Evolutionary conservation across 2,329 filamentous ascomycete genomes (phyloP), one percentile per base, ranked within the genome.

Genomic region (Aspergillus neotritici): DNA sequence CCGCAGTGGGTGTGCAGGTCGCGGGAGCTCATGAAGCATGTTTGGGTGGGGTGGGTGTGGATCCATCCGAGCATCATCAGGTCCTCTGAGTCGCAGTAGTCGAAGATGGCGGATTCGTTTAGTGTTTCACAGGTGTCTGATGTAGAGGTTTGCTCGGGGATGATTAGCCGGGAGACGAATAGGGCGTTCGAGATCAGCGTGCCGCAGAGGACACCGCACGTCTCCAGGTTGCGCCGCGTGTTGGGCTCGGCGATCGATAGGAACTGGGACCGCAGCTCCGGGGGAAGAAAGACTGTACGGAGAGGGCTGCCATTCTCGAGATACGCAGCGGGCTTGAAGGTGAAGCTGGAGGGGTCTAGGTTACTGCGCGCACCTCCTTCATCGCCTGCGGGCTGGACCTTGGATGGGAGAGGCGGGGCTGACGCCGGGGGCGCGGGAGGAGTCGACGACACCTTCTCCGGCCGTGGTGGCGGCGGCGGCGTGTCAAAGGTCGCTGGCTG

Each of bases 21-120:
- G 38, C 91, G 76, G 37, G 86, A 93, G 62, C 88, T 95, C 87
- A 98, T 94, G 64, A 98, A 98, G 66, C 93, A 98, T 0, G 88
- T 94, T 69, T 98, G 93, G 0, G 85, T 88, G 0, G 93, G 93
- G 64, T 98, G 93, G 0, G 93, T 98, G 63, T 98, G 93, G 48
- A 98, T 98, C 93, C 93, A 98, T 31, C 91, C 91, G 4, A 95
- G 76, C 41, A 94, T 82, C 65, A 95, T 79, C 30, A 97, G 68
- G 48, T 94, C 86, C 58, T 94, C 80, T 4, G 75, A 76, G 56
- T 93, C 86, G 60, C 90, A 94, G 63, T 91, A 96, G 44, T 95
- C 88, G 55, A 96, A 90, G 21, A 96, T 76, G 0, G 82, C 80
- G 25, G 79, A 78, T 64, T 94, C 89, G 53, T 96, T 93, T 37